Base-by-base conservation (phyloP, 352 stramenopile species). In the Globisporangium echinulatum region DNA sequence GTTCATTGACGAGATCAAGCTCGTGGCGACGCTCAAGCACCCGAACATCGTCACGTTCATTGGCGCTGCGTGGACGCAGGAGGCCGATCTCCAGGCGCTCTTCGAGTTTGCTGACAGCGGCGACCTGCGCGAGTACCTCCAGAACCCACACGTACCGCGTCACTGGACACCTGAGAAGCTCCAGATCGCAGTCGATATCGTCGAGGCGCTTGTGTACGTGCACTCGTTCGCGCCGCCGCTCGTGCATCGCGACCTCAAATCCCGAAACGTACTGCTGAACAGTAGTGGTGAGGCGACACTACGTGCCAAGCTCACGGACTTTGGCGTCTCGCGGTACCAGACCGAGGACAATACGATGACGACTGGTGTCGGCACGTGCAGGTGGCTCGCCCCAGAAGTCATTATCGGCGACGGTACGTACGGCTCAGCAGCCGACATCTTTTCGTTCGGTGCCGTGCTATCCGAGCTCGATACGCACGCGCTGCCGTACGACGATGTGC, bases 1-100 rank as follows among this genome's bases (percentile, higher is more conserved):
- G 11, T 93, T 94, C 17, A 62, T 89, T 10, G 65, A 63, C 5
- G 85, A 94, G 59, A 87, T 92, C 67, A 88, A 87, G 48, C 68
- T 95, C 49, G 70, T 86, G 3, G 65, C 77, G 0, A 59, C 63
- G 36, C 67, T 93, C 3, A 67, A 86, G 14, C 84, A 92, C 37
- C 70, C 80, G 9, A 76, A 74, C 40, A 82, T 94, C 59, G 67
- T 94, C 7, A 63, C 69, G 46, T 70, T 94, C 7, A 60, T 92
- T 2, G 83, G 84, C 0, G 80, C 73, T 3, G 85, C 81, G 1
- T 90, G 80, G 80, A 85, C 66, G 1, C 25, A 25, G 25, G 25
- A 25, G 25, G 25, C 25, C 25, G 25, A 43, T 11, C 39, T 11
- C 39, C 7, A 43, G 7, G 39, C 7, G 39, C 39, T 7, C 39